A percentile compares a stretch with the other conserved stretches of the same genome.
Conservation (phyloP, 768 basidiomycete genomes). For the Chiua virens region DNA sequence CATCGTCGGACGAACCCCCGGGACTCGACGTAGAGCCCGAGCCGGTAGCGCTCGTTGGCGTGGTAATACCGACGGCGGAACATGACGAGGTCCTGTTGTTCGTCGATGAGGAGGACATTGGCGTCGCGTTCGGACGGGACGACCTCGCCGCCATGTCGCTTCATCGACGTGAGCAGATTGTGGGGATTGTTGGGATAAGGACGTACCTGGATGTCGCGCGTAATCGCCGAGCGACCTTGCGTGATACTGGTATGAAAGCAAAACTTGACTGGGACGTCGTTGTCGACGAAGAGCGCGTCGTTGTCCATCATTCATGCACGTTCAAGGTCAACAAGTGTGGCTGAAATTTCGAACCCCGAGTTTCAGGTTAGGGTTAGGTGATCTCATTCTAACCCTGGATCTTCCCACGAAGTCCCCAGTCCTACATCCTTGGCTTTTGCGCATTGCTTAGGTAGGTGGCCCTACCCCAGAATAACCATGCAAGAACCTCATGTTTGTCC, state of each 20-base stretch:
- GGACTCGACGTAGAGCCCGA: conserved; percentile 20
- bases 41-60: conserved; percentile 15
- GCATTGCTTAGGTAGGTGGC: too few species aligned
- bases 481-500: too few species aligned
- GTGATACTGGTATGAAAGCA: conserved; percentile 28
- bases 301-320: too few species aligned
- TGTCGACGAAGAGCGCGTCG: conserved; percentile 22
- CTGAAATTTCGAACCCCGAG: conserved; percentile 29
- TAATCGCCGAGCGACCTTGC: conserved; percentile 18
- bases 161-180: background rate
- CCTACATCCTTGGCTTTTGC: too few species aligned
- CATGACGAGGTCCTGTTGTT: conserved; percentile 24
- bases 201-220: conserved; percentile 21
- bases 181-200: background rate
- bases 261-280: conserved; percentile 23
- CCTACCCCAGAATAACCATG: too few species aligned
- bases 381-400: conserved; percentile 17
- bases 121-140: conserved; percentile 13
- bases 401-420: too few species aligned
- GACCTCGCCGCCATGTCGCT: conserved; percentile 25
- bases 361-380: conserved; percentile 27
- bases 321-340: too few species aligned
- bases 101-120: conserved; percentile 31
- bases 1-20: conserved; percentile 28
- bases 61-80: conserved; percentile 27